Conservation (phyloP, 2,329 filamentous ascomycete genomes). For the Macrophomina pseudophaseolina region DNA sequence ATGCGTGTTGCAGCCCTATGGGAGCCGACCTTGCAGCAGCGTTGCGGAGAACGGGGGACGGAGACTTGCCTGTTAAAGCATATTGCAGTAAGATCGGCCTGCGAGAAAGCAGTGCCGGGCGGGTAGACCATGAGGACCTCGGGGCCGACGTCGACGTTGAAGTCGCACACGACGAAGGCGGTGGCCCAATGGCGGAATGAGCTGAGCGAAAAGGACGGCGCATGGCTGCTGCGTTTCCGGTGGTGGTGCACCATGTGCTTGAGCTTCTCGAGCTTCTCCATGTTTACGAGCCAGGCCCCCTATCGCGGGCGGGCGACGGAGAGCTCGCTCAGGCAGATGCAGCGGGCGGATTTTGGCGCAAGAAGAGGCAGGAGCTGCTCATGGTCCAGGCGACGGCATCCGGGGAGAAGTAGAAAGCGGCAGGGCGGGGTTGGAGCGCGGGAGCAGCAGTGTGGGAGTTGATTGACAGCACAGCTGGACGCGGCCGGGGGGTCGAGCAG, state of each 20-base stretch:
- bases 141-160: slow-evolving; percentile 51
- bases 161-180: slow-evolving; percentile 50
- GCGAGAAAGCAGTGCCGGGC: slow-evolving; percentile 44
- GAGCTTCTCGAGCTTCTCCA: slow-evolving; percentile 45
- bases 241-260: slow-evolving; percentile 38
- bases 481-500: not conserved
- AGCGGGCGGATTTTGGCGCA: not conserved
- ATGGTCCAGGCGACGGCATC: slow-evolving; percentile 7
- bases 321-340: slow-evolving; percentile 7
- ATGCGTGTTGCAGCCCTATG: not conserved
- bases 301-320: not conserved
- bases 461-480: not conserved
- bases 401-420: not conserved
- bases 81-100: slow-evolving; percentile 46
- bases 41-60: not conserved
- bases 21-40: not conserved
- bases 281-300: slow-evolving; percentile 28
- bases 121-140: slow-evolving; percentile 51
- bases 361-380: slow-evolving; percentile 3
- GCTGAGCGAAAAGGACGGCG: slow-evolving; percentile 10
- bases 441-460: not conserved
- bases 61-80: slow-evolving; percentile 47
- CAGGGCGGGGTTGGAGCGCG: not conserved
- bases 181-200: slow-evolving; percentile 47
- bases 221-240: slow-evolving; percentile 18